Conservation (phyloP, 352 stramenopile genomes). For the Pythium sukuiense region DNA sequence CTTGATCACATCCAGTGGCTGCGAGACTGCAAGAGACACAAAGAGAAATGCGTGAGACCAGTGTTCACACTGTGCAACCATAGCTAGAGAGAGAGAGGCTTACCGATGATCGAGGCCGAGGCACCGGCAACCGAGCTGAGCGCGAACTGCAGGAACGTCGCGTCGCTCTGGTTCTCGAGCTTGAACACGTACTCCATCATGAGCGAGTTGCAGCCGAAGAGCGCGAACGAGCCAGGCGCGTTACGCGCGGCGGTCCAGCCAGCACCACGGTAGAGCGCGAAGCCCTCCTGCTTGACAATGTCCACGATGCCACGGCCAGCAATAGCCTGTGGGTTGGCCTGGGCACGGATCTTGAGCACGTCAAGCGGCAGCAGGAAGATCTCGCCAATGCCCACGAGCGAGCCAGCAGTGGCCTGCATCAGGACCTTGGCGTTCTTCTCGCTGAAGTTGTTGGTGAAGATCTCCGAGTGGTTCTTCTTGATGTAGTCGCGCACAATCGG, state of each 20-base stretch:
- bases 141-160: slow-evolving; percentile 92
- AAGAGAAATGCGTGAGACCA: slow-evolving; percentile 6
- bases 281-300: slow-evolving; percentile 92
- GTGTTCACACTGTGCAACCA: neutral
- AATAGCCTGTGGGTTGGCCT: slow-evolving; percentile 93
- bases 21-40: slow-evolving; percentile 58
- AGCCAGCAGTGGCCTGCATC: slow-evolving; percentile 91
- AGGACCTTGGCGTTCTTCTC: slow-evolving; percentile 93
- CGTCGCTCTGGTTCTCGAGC: slow-evolving; percentile 88
- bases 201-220: slow-evolving; percentile 92
- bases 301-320: slow-evolving; percentile 88
- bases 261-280: slow-evolving; percentile 89
- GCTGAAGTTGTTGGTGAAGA: slow-evolving; percentile 89
- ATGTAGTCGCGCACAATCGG: slow-evolving; percentile 93
- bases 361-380: slow-evolving; percentile 95
- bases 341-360: slow-evolving; percentile 96
- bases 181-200: slow-evolving; percentile 91
- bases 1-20: slow-evolving; percentile 96
- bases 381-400: slow-evolving; percentile 94
- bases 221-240: slow-evolving; percentile 93
- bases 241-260: slow-evolving; percentile 93
- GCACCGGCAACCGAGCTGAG: slow-evolving; percentile 84
- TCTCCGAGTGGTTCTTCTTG: slow-evolving; percentile 82
- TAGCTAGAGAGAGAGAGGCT: slow-evolving; percentile 11
- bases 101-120: slow-evolving; percentile 82